Base-by-base conservation (phyloP, 176 grass and related monocot species). In the Oryza nivara region DNA sequence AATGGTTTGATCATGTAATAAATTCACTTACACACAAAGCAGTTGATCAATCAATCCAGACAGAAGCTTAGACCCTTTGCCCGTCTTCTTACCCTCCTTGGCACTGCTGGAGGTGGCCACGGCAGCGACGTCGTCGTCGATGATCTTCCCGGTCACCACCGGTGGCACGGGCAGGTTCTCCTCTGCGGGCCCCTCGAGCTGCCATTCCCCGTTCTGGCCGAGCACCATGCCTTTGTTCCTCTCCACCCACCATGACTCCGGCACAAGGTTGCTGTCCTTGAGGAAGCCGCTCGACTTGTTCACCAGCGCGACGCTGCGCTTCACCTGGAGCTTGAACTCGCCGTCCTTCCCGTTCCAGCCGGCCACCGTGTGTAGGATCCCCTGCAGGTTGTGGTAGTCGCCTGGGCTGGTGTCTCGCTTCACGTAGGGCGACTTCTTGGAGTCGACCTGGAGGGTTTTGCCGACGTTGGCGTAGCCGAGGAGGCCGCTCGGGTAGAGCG, bases 381-480 rank as follows among this genome's bases (percentile, higher is more conserved):
- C 95, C 86, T 97, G 96, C 80, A 98, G 77, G 77, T 98, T 98
- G 85, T 98, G 96, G 72, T 89, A 98, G 86, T 98, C 91, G n/a
- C 89, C 73, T 3, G 84, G 1, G 83, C 88, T 93, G 17, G 67
- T 83, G 20, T 90, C 76, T 4, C 84, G 34, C 80, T 93, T 98
- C 48, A 98, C 56, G 84, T 85, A 90, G 20, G 96, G 89, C 17
- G 93, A 98, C 84, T 95, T 93, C 65, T 72, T 89, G 0, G 89
- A 80, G 85, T 95, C 81, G 4, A 98, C 65, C 1, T 51, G 60
- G 67, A 95, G 93, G 40, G 85, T 30, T n/a, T 74, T 38, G 26
- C 93, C 96, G 23, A 80, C 61, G 85, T 89, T 63, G 38, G 80
- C 77, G 32, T 85, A 95, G 60, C 91, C 96, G 2, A 95, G 84